phyloP scores from a whole-genome alignment of 805 yeast species.

The Kurtzmaniella fragi region DNA sequence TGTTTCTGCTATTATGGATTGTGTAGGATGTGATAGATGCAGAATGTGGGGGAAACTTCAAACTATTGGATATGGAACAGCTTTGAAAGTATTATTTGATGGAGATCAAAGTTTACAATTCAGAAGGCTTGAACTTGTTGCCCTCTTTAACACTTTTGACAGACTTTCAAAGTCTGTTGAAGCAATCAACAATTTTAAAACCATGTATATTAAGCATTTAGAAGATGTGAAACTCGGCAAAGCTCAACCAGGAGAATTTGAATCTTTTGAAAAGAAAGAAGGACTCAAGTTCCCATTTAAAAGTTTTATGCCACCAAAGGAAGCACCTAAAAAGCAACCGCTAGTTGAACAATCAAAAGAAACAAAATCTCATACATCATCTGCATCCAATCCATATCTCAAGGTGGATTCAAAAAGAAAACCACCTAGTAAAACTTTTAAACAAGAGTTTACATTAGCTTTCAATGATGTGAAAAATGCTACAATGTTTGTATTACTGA shows the following conservation, averaged over 20 bases:
- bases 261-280: slow-evolving; percentile 16
- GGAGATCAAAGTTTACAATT: slow-evolving; percentile 51
- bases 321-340: slow-evolving; percentile 5
- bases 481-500: slow-evolving; percentile 53
- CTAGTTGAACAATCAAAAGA: background rate
- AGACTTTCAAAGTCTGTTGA: slow-evolving; percentile 80
- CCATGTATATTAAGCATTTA: slow-evolving; percentile 41
- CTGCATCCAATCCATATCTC: background rate
- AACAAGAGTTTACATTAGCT: slow-evolving; percentile 48
- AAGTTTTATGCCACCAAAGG: slow-evolving; percentile 10
- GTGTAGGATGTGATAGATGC: slow-evolving; percentile 98
- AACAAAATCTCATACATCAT: no score
- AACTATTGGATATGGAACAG: slow-evolving; percentile 96
- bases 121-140: slow-evolving; percentile 80
- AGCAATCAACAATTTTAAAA: slow-evolving; percentile 68
- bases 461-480: slow-evolving; percentile 53
- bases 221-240: slow-evolving; percentile 35
- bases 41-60: slow-evolving; percentile 98
- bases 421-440: slow-evolving; percentile 8
- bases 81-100: slow-evolving; percentile 78
- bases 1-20: slow-evolving; percentile 91
- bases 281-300: slow-evolving; percentile 38
- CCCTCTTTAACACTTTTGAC: slow-evolving; percentile 88
- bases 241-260: slow-evolving; percentile 38
- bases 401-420: background rate